A percentile compares a stretch with the other conserved stretches of the same genome.
Evolutionary conservation across 495 filamentous ascomycete species (phyloP).

Genomic region (Aspergillus panamensis): DNA sequence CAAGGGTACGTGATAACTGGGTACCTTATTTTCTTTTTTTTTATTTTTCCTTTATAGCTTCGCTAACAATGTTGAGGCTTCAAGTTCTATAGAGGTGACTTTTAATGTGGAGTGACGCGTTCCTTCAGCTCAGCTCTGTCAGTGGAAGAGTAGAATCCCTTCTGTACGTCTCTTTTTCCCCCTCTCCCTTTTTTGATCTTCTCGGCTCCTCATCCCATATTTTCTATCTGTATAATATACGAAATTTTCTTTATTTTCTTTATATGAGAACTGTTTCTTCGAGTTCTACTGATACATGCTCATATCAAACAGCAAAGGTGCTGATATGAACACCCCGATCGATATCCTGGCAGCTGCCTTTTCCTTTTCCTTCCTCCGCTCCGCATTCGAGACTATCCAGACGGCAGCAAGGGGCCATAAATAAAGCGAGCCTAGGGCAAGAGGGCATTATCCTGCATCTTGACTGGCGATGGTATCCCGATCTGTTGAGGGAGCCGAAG

Average conservation of each 20-base stretch:
- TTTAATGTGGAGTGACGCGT: conserved; percentile 25
- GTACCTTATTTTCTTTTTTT: conserved; percentile 1
- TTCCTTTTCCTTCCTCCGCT: conserved; percentile 27
- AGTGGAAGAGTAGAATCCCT: conserved; percentile 31
- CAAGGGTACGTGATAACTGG: conserved; percentile 11
- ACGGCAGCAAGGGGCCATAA: conserved; percentile 18
- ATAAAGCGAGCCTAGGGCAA: conserved; percentile 12
- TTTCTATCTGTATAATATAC: not conserved
- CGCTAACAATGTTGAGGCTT: not conserved
- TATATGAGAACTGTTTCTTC: not conserved
- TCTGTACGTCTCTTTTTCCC: conserved; percentile 26
- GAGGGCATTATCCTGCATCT: not conserved
- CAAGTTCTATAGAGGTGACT: not conserved
- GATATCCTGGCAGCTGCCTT: conserved; percentile 38
- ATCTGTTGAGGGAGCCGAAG: conserved; percentile 38
- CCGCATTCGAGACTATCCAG: conserved; percentile 26
- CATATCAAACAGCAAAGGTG: conserved; percentile 19
- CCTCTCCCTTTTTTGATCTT: conserved; percentile 7
- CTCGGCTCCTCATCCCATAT: not conserved
- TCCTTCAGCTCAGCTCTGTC: conserved; percentile 26
- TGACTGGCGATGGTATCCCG: conserved; percentile 39
- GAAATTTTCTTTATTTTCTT: not conserved
- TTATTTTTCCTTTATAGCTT: not conserved
- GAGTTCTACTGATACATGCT: conserved; percentile 16
- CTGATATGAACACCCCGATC: conserved; percentile 40